Conservation (phyloP, 352 stramenopile genomes). For the Peronospora destructor region DNA sequence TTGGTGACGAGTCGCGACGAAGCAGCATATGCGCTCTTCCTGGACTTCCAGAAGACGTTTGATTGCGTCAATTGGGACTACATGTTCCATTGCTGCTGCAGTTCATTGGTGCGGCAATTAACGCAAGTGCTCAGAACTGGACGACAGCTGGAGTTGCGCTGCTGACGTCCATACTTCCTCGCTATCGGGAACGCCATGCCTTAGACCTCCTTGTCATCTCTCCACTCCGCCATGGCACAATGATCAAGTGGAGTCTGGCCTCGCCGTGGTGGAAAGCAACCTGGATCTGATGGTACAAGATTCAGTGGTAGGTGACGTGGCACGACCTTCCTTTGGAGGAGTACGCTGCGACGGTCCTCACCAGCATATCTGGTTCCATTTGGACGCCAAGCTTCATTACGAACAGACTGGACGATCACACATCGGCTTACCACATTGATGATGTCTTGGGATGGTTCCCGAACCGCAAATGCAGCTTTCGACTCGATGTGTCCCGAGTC, state of each 20-base stretch:
- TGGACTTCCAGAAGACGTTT: slow-evolving; percentile 8
- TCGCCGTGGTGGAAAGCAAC: not conserved
- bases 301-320: not conserved
- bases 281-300: not conserved
- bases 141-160: not conserved
- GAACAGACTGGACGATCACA: not conserved
- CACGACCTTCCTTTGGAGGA: not conserved
- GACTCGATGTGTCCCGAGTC: not conserved
- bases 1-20: no score
- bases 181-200: not conserved
- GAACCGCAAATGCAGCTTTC: not conserved
- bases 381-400: not conserved
- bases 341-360: not conserved
- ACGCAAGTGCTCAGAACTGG: not conserved
- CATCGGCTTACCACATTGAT: not conserved
- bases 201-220: not conserved
- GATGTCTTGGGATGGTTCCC: not conserved
- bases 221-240: not conserved
- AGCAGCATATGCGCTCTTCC: not conserved
- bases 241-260: not conserved
- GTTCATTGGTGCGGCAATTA: not conserved
- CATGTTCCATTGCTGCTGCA: not conserved
- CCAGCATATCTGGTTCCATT: slow-evolving; percentile 1
- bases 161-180: not conserved
- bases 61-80: slow-evolving; percentile 4